Percentiles rank a stretch among this genome's conserved stretches.
Conservation (phyloP, 805 yeast species). For the Zygotorulaspora florentina region DNA sequence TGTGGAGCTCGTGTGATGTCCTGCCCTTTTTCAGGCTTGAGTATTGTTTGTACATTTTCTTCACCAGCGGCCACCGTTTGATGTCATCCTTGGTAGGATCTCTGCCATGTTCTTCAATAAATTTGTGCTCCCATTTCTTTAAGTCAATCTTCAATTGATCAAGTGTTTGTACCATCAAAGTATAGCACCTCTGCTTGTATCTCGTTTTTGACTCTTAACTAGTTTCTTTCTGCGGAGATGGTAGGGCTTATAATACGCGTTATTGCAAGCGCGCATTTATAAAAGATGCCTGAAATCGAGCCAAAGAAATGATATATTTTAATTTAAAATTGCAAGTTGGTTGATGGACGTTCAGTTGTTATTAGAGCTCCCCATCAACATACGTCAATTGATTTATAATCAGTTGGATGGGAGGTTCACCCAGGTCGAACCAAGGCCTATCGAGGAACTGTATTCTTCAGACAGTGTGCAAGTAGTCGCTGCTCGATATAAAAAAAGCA, state of each 20-base stretch:
- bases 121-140: slow-evolving; percentile 54
- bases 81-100: slow-evolving; percentile 48
- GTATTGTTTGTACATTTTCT: slow-evolving; percentile 35
- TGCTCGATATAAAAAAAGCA: slow-evolving; percentile 1
- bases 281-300: too few relatives aligned
- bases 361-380: slow-evolving; percentile 24
- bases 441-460: slow-evolving; percentile 8
- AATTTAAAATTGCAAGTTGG: too few relatives aligned
- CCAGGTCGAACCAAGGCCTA: slow-evolving; percentile 7
- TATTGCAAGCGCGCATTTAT: background rate
- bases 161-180: background rate
- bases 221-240: too few relatives aligned
- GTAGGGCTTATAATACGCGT: background rate
- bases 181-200: background rate
- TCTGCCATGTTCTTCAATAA: slow-evolving; percentile 38
- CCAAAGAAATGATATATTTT: too few relatives aligned
- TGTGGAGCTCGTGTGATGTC: background rate
- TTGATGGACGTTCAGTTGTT: slow-evolving; percentile 17
- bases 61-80: slow-evolving; percentile 37
- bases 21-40: slow-evolving; percentile 25
- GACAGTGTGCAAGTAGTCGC: slow-evolving; percentile 4
- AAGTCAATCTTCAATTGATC: slow-evolving; percentile 40
- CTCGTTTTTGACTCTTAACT: too few relatives aligned
- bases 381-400: slow-evolving; percentile 25
- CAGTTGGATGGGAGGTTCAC: slow-evolving; percentile 22